These are phyloP conservation scores for Plasmopara halstedii DNA, from an alignment of 352 stramenopile genomes.

Conservation along the genomic window DNA sequence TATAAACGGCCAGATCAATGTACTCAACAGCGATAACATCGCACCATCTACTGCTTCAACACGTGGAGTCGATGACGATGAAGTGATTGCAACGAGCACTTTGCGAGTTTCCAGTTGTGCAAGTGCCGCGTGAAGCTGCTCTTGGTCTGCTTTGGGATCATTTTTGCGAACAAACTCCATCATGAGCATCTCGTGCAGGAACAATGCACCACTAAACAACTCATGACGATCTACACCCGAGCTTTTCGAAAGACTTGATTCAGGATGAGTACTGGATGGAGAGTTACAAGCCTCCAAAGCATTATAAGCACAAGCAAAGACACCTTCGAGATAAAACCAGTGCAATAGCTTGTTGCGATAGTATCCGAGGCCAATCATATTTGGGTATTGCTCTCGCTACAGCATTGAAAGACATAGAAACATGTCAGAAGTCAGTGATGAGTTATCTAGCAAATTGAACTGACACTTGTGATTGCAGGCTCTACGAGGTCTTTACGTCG, in stretches of 20 bases:
- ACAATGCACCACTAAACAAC: conserved; percentile 52
- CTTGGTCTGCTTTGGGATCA: conserved; percentile 30
- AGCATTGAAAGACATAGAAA: conserved; percentile 4
- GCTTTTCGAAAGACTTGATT: conserved; percentile 9
- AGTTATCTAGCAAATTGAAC: conserved; percentile 5
- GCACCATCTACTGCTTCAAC: conserved; percentile 18
- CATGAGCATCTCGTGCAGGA: conserved; percentile 69
- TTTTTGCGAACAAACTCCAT: conserved; percentile 80
- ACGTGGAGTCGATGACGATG: conserved; percentile 5
- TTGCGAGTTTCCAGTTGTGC: conserved; percentile 31
- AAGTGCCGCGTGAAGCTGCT: conserved; percentile 37
- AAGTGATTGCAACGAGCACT: conserved; percentile 21
- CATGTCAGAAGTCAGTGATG: conserved; percentile 4
- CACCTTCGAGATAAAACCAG: conserved; percentile 77
- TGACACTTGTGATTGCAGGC: conserved; percentile 64
- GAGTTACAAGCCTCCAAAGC: conserved; percentile 44
- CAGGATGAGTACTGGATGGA: conserved; percentile 2
- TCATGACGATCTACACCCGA: conserved; percentile 36
- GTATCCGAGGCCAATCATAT: conserved; percentile 83
- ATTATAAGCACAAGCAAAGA: conserved; percentile 71
- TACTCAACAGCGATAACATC: conserved; percentile 64
- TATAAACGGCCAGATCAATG: conserved; percentile 80
- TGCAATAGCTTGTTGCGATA: conserved; percentile 86
- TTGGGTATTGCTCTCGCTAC: conserved; percentile 71
- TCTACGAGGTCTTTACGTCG: conserved; percentile 73